Percentiles rank a stretch among this genome's conserved stretches.
These are phyloP conservation scores for Sesbania bispinosa DNA, from an alignment of 306 rosid genomes.

Conservation along the genomic window DNA sequence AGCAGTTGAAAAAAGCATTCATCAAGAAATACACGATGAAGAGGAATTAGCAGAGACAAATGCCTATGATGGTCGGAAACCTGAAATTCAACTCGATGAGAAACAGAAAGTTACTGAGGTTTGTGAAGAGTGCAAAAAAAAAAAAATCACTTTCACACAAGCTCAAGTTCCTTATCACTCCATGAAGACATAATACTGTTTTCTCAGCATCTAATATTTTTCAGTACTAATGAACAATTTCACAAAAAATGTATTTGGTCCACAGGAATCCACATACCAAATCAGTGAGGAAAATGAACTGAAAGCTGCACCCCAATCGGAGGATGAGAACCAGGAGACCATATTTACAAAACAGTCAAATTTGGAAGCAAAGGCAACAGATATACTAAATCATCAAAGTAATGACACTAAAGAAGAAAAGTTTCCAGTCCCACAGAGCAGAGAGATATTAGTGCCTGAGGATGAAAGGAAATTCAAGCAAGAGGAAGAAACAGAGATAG, in stretches of 20 bases:
- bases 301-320: background rate
- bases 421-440: background rate
- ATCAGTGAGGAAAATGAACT: background rate
- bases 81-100: background rate
- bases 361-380: background rate
- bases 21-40: conserved; percentile 6
- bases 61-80: conserved; percentile 5
- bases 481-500: background rate
- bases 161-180: background rate
- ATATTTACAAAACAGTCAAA: background rate
- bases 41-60: background rate
- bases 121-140: background rate
- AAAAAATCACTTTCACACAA: background rate
- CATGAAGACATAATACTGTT: background rate
- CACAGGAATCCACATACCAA: no score
- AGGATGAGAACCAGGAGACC: background rate
- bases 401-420: background rate
- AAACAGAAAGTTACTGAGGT: conserved; percentile 12
- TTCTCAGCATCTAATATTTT: background rate
- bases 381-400: background rate
- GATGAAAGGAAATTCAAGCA: background rate
- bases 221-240: background rate
- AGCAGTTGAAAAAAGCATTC: conserved; percentile 4
- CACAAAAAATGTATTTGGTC: background rate
- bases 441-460: background rate